Percentiles rank a stretch among this genome's conserved stretches.
Evolutionary conservation across 495 filamentous ascomycete genomes (phyloP).

Genomic region (Talaromyces stipitatus): DNA sequence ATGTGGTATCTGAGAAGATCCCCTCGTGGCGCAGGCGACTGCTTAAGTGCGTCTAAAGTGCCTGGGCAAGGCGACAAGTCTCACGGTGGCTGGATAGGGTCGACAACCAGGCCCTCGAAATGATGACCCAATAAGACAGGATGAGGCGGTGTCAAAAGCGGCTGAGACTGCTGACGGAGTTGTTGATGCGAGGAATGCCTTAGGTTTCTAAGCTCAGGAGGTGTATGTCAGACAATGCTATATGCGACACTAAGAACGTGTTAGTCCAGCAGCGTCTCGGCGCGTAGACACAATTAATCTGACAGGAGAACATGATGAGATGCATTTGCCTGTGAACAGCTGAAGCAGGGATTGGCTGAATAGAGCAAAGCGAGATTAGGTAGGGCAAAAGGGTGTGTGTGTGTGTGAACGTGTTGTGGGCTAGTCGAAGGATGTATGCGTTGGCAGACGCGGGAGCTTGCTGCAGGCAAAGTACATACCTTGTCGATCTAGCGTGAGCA

Average conservation of each 20-base stretch:
- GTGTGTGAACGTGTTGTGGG: constrained; percentile 12
- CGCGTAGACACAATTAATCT: background rate
- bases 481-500: constrained; percentile 21
- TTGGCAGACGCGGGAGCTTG: constrained; percentile 36
- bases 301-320: background rate
- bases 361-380: background rate
- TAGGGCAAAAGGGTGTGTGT: constrained; percentile 10
- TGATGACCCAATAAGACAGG: background rate
- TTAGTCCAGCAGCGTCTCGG: background rate
- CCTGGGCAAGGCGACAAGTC: constrained; percentile 4
- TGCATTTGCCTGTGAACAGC: background rate
- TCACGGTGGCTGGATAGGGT: background rate
- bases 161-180: background rate
- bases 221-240: background rate
- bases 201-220: constrained; percentile 3
- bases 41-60: constrained; percentile 24
- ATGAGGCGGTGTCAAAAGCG: constrained; percentile 5
- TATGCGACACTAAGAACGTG: background rate
- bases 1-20: constrained; percentile 14
- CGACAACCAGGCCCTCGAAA: background rate
- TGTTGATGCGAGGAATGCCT: background rate
- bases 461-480: constrained; percentile 37
- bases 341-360: background rate
- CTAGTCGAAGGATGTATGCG: constrained; percentile 35
- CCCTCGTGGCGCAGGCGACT: constrained; percentile 19